Conservation (phyloP, 768 basidiomycete species). For the Boletus patriciae region DNA sequence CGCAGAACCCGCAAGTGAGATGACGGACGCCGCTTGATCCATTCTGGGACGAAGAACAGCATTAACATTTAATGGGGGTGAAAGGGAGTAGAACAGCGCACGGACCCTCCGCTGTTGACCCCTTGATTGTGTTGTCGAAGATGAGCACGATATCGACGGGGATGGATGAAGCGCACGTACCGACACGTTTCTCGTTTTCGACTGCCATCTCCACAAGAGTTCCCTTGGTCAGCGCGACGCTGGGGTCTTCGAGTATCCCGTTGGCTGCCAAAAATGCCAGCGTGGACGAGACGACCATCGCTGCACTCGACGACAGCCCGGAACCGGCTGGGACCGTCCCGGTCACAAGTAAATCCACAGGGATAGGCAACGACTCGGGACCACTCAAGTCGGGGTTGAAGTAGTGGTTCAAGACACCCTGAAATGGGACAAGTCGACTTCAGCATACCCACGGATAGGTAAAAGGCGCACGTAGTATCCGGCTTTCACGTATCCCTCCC, state of each 20-base stretch:
- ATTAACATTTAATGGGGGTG: conserved; percentile 8
- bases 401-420: conserved; percentile 70
- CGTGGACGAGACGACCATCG: conserved; percentile 87
- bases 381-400: conserved; percentile 37
- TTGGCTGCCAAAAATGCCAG: conserved; percentile 80
- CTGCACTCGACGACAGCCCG: conserved; percentile 84
- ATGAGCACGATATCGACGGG: background rate
- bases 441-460: background rate
- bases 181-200: conserved; percentile 82
- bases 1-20: conserved; percentile 67
- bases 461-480: conserved; percentile 66
- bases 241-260: conserved; percentile 46
- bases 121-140: conserved; percentile 31
- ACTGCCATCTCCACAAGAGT: conserved; percentile 77
- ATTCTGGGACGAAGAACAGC: conserved; percentile 47
- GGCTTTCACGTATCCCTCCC: conserved; percentile 89
- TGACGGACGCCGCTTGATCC: conserved; percentile 90
- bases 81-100: background rate
- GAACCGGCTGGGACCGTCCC: conserved; percentile 87
- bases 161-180: conserved; percentile 32
- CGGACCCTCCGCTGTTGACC: conserved; percentile 78
- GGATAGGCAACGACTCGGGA: conserved; percentile 41
- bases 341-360: conserved; percentile 73
- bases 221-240: conserved; percentile 48
- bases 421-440: background rate